Conservation (phyloP, 148 eudicot genomes). For the Pouteria glomerata region DNA sequence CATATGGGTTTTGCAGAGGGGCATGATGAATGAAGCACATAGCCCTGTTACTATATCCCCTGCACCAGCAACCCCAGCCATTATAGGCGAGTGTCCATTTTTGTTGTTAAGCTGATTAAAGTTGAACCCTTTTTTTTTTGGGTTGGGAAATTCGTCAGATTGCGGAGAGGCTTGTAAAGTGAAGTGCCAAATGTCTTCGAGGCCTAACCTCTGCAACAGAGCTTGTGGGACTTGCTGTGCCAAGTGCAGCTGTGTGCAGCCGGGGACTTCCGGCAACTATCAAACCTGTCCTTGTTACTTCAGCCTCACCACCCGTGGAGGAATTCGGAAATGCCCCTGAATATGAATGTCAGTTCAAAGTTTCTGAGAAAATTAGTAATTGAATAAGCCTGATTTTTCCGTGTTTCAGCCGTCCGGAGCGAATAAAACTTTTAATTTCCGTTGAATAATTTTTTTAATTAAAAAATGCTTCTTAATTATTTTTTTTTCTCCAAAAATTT, state of each 20-base stretch:
- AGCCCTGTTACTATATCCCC: background rate
- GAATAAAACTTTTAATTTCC: no score
- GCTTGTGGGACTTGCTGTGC: slow-evolving; percentile 43
- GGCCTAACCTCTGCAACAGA: slow-evolving; percentile 31
- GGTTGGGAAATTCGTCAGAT: background rate
- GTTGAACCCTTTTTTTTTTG: no score
- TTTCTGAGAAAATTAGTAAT: no score
- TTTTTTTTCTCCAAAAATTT: no score
- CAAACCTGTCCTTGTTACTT: slow-evolving; percentile 38
- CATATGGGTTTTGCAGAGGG: background rate
- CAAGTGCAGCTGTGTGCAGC: slow-evolving; percentile 46
- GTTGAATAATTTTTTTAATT: no score
- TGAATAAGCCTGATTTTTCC: no score
- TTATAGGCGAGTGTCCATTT: no score
- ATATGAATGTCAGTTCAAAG: no score
- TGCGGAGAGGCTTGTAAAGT: slow-evolving; percentile 1
- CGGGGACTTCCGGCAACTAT: slow-evolving; percentile 33
- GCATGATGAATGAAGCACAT: background rate
- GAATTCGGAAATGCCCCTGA: slow-evolving; percentile 35
- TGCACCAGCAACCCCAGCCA: background rate
- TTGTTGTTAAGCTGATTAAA: no score
- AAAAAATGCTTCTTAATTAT: no score
- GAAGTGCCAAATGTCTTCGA: slow-evolving; percentile 8
- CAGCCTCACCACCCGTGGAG: slow-evolving; percentile 24
- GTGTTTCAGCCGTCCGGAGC: no score